Conservation (phyloP, 768 basidiomycete genomes). For the Pleurotus djamor region DNA sequence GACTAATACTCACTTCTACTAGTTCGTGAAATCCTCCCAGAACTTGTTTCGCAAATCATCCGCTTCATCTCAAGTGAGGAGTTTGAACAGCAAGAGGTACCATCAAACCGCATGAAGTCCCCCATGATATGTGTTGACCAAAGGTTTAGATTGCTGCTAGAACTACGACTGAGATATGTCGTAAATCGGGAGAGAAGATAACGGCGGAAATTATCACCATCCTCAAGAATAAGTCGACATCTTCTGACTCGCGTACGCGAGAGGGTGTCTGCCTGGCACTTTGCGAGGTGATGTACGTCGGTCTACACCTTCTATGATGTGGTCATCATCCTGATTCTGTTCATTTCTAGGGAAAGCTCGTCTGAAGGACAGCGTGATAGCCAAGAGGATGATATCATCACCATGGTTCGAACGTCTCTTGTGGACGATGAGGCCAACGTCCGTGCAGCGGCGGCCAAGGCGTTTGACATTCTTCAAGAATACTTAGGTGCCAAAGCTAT, state of each 20-base stretch:
- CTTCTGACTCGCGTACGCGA: slow-evolving; percentile 60
- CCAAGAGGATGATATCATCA: slow-evolving; percentile 86
- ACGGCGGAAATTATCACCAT: slow-evolving; percentile 81
- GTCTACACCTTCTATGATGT: neutral
- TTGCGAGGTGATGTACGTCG: slow-evolving; percentile 80
- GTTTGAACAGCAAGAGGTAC: slow-evolving; percentile 88
- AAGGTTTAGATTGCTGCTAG: slow-evolving; percentile 79
- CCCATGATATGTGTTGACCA: neutral
- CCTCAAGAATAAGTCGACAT: slow-evolving; percentile 63
- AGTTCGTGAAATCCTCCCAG: slow-evolving; percentile 90
- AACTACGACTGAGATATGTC: slow-evolving; percentile 85
- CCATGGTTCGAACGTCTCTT: slow-evolving; percentile 77
- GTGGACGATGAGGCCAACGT: slow-evolving; percentile 89
- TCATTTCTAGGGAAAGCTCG: slow-evolving; percentile 66
- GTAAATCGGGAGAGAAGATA: slow-evolving; percentile 93
- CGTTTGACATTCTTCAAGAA: slow-evolving; percentile 92
- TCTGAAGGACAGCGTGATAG: slow-evolving; percentile 83
- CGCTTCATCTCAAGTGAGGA: slow-evolving; percentile 75
- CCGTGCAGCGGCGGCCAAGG: slow-evolving; percentile 82
- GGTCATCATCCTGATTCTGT: neutral
- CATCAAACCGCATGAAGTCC: neutral
- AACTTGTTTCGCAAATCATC: slow-evolving; percentile 78
- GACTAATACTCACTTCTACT: slow-evolving; percentile 3
- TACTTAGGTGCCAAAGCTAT: slow-evolving; percentile 88
- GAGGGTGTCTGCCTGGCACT: slow-evolving; percentile 89